Percentiles rank a stretch among this genome's conserved stretches.
Evolutionary conservation across 345 rosid species (phyloP).

Genomic region (Melaleuca alternifolia): DNA sequence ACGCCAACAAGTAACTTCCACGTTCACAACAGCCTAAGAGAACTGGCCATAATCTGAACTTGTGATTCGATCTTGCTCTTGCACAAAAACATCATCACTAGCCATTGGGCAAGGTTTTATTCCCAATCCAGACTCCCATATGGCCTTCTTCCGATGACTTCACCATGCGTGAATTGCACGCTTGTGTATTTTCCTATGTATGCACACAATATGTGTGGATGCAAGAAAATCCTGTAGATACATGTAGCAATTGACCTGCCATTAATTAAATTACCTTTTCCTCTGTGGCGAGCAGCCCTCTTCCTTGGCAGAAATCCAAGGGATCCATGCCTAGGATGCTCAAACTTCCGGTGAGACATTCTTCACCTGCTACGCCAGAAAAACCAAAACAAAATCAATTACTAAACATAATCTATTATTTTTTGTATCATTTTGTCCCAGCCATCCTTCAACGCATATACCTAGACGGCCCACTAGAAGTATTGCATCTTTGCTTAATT

Average conservation of each 20-base stretch:
- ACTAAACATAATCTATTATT: not conserved
- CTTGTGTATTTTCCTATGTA: not conserved
- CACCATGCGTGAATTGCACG: not conserved
- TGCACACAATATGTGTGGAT: not conserved
- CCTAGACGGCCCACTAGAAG: not conserved
- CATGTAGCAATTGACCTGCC: not conserved
- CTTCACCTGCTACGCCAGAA: not conserved
- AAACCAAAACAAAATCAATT: not conserved
- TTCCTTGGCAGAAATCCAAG: conserved; percentile 24
- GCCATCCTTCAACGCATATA: not conserved
- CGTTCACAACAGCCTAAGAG: not conserved
- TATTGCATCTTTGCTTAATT: not conserved
- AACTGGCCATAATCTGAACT: not conserved
- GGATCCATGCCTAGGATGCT: conserved; percentile 36
- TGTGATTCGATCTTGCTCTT: not conserved
- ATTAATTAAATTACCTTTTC: not conserved
- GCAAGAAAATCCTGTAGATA: not conserved
- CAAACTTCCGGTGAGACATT: conserved; percentile 2
- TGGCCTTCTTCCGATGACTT: not conserved
- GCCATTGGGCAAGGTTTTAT: not conserved
- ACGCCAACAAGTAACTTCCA: not conserved
- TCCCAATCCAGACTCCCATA: not conserved
- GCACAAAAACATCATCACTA: not conserved
- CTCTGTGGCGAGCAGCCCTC: conserved; percentile 4
- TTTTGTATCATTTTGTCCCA: not conserved